Evolutionary conservation across 108 stramenopile genomes (phyloP), one percentile per base, ranked within the genome.

Genomic region (Pseudonitzschia multiseries): DNA sequence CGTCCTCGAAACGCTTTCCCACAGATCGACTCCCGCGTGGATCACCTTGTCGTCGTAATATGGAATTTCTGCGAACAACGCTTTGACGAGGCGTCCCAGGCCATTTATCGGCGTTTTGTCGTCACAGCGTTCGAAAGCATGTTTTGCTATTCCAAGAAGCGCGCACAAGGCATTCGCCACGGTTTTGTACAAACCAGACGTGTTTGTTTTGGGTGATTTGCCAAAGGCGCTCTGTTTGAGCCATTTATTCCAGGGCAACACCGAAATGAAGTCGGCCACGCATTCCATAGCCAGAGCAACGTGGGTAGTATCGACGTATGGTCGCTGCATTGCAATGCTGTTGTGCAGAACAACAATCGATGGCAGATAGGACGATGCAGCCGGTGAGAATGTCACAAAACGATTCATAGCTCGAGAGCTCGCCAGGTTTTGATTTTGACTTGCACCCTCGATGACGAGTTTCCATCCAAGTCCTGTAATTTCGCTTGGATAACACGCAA

Each of bases 231-330:
- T 42, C 17, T 56, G 57, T 14, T 41, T 27, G 41, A 78, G 46
- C 71, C 77, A 78, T 22, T 24, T 52, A 32, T 61, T 46, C 77
- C 65, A 78, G 5, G 77, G 77, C 12, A 78, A 29, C 20, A 32
- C 56, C 28, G 15, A 15, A n/a, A 78, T 42, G 9, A 78, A 28
- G 13, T 72, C 67, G 26, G 71, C 71, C 5, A 71, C 13, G 33
- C 65, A 68, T 42, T 78, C 71, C 26, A 71, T 24, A 32, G 57
- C 32, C 6, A 53, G 59, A 33, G 33, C 42, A 28, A 67, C 43
- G 13, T 0, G 5, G 10, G 27, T 40, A 26, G 31, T 10, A 31
- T 62, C 0, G 14, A 21, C 14, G 6, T 40, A 5, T 3, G 8
- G 20, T 62, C 15, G 6, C 8, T 21, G 29, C 36, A 40, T 10